These are phyloP conservation scores for Cadophora luteo-olivacea DNA, from an alignment of 2,329 filamentous ascomycete species.

Conservation along the genomic window DNA sequence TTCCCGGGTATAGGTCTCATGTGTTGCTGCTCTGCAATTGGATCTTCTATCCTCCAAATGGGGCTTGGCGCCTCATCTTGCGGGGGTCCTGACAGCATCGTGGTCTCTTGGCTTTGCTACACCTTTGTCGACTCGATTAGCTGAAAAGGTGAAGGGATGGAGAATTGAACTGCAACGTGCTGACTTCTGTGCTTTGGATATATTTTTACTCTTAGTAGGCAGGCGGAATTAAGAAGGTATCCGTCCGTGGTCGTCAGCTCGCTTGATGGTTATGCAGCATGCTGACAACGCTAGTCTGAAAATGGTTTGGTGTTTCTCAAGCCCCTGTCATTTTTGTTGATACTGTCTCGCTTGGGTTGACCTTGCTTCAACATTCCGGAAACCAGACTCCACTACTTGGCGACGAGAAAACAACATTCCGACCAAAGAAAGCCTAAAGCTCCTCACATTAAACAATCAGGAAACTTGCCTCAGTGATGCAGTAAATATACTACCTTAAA, in stretches of 20 bases:
- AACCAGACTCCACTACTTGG: too few species aligned
- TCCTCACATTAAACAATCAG: too few species aligned
- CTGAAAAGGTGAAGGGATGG: not conserved
- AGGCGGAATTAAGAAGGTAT: too few species aligned
- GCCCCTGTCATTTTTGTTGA: not conserved
- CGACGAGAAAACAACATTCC: too few species aligned
- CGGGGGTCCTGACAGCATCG: not conserved
- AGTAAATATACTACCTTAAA: too few species aligned
- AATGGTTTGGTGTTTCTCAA: not conserved
- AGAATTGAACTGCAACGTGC: not conserved
- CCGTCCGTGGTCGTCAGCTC: not conserved
- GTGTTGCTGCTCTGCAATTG: not conserved
- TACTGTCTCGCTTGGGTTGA: not conserved
- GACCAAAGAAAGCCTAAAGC: too few species aligned
- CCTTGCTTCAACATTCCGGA: too few species aligned
- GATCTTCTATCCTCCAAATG: not conserved
- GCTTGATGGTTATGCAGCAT: not conserved
- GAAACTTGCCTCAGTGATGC: too few species aligned
- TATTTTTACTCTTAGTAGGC: too few species aligned
- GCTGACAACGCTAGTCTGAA: not conserved
- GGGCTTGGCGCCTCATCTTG: not conserved
- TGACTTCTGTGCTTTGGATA: not conserved
- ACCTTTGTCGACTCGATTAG: not conserved
- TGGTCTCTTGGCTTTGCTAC: too few species aligned
- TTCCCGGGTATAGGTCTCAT: conserved; percentile 13